Percentiles rank a stretch among this genome's conserved stretches.
Evolutionary conservation across 202 grass and related monocot species (phyloP).

Genomic region (Saccharum hybrid): DNA sequence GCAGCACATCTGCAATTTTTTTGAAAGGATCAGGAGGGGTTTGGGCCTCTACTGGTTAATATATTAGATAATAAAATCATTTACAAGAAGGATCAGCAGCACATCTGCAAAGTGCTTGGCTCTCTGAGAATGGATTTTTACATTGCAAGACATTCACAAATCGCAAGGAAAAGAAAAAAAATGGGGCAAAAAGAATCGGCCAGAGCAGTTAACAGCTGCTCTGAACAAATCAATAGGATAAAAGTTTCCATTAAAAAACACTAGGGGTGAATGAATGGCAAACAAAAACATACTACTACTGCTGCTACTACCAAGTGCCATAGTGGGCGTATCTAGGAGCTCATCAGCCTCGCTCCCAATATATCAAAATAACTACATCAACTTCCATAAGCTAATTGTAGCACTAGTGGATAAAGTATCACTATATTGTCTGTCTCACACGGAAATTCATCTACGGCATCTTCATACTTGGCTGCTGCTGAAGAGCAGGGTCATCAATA

Average conservation of each 20-base stretch:
- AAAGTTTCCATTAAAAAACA: slow-evolving; percentile 58
- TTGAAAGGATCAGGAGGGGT: too few species aligned
- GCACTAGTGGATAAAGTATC: slow-evolving; percentile 39
- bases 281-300: slow-evolving; percentile 39
- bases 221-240: too few species aligned
- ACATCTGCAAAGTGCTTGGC: not conserved
- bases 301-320: slow-evolving; percentile 11
- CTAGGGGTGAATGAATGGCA: slow-evolving; percentile 37
- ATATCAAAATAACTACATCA: slow-evolving; percentile 53
- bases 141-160: slow-evolving; percentile 24
- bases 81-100: not conserved
- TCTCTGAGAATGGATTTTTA: not conserved
- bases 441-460: slow-evolving; percentile 35
- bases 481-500: slow-evolving; percentile 38
- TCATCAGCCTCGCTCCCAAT: slow-evolving; percentile 26
- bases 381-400: slow-evolving; percentile 38
- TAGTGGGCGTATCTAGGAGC: slow-evolving; percentile 41
- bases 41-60: too few species aligned
- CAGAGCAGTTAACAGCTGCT: too few species aligned
- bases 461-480: slow-evolving; percentile 44
- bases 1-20: not conserved
- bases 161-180: not conserved
- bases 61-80: too few species aligned
- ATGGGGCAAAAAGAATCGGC: slow-evolving; percentile 30
- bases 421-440: not conserved